Base-by-base conservation (phyloP, 2,329 filamentous ascomycete species). In the Emydomyces testavorans region DNA sequence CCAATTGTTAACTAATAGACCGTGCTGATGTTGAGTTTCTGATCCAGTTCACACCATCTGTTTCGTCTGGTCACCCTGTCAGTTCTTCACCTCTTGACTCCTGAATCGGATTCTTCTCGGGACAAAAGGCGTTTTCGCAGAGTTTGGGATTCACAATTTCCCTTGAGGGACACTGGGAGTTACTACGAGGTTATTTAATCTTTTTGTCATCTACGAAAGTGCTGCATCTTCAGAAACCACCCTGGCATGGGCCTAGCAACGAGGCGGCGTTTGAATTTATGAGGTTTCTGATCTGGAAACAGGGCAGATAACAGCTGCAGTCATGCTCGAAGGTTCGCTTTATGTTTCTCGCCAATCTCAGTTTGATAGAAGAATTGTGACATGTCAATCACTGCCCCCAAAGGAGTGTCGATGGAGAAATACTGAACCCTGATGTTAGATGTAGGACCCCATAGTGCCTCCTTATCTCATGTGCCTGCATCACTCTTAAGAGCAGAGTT, bases 401-500 rank as follows among this genome's bases (percentile, higher is more conserved):
- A n/a, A n/a, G n/a, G n/a, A n/a, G n/a, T n/a, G 24, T 28, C 6
- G 23, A 15, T 6, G 13, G 10, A 28, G 18, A 29, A 18, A 7
- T 28, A 11, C 42, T 45, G 21, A 45, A 16, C 8, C 4, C 3
- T 10, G 29, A 41, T 13, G 8, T 4, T 23, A 32, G 41, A 46
- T 29, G 20, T 26, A 31, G 46, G 31, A 23, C 18, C 46, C 31
- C 44, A 23, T 54, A 29, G 32, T 34, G 34, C 45, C 6, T 50
- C 55, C 35, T 57, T 66, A 13, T 56, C 57, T 32, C 53, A 60
- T 37, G 56, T 68, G 23, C 61, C 65, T 26, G 56, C 65, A 48
- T 52, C 60, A 38, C 45, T 63, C 37, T 50, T 68, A 37, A 58
- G 51, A 50, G 60, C 60, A 23, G 65, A 67, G 43, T 57, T 66